Conservation (phyloP, 306 rosid species). For the Sechiopsis laciniata region DNA sequence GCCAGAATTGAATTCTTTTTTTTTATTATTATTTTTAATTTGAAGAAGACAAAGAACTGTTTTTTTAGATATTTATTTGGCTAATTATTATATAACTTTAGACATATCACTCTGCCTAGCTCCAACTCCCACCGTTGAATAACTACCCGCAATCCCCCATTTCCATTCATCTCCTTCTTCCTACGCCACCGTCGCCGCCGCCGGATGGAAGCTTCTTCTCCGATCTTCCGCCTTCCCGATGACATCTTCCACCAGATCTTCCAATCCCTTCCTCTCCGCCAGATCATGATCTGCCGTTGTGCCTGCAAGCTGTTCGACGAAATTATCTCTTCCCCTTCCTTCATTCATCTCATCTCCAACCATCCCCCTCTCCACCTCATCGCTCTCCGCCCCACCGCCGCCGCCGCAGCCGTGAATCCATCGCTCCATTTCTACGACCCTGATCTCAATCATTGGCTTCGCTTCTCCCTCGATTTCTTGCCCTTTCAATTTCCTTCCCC, state of each 20-base stretch:
- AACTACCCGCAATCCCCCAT: no score
- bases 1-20: no score
- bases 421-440: slow-evolving; percentile 63
- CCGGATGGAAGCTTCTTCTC: slow-evolving; percentile 34
- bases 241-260: slow-evolving; percentile 77
- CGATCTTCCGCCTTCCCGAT: slow-evolving; percentile 61
- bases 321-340: slow-evolving; percentile 53
- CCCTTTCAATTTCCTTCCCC: slow-evolving; percentile 71
- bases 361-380: slow-evolving; percentile 50
- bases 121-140: no score
- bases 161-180: not conserved
- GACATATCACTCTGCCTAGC: no score
- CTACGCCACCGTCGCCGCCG: not conserved
- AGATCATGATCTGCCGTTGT: slow-evolving; percentile 63
- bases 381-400: slow-evolving; percentile 53
- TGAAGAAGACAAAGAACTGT: no score
- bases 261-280: slow-evolving; percentile 70
- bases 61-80: no score
- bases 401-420: slow-evolving; percentile 31
- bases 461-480: slow-evolving; percentile 60
- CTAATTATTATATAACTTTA: no score
- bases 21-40: no score
- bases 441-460: slow-evolving; percentile 45
- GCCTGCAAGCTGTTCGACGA: slow-evolving; percentile 59
- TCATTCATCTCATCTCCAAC: slow-evolving; percentile 49